Evolutionary conservation across 2,329 filamentous ascomycete species (phyloP).

Genomic region (Colletotrichum orchidophilum): DNA sequence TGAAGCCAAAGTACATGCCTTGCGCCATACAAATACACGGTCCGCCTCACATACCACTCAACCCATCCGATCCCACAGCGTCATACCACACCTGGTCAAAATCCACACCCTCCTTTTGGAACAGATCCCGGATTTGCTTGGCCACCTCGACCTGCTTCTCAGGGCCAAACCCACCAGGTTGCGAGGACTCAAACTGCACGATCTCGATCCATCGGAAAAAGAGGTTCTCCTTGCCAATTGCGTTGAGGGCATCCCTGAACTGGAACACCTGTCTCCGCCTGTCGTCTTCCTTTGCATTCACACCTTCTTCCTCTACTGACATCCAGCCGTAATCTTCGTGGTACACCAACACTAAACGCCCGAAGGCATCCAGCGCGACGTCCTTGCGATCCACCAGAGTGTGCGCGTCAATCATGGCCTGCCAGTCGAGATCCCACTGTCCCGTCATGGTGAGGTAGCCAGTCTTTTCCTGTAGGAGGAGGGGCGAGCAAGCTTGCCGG

Average conservation of each 20-base stretch:
- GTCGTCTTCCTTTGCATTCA: conserved; percentile 65
- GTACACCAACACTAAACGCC: conserved; percentile 75
- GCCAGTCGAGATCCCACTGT: conserved; percentile 90
- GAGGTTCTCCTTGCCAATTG: conserved; percentile 84
- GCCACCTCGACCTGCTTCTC: conserved; percentile 79
- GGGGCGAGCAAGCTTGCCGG: conserved; percentile 73
- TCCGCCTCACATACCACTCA: conserved; percentile 36
- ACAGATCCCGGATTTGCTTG: conserved; percentile 78
- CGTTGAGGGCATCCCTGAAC: conserved; percentile 80
- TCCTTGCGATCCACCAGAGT: conserved; percentile 72
- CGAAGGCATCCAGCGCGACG: conserved; percentile 72
- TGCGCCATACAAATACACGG: not conserved
- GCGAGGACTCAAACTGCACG: conserved; percentile 85
- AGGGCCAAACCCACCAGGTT: conserved; percentile 79
- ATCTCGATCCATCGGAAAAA: conserved; percentile 96
- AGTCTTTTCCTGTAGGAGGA: conserved; percentile 79
- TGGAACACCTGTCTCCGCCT: conserved; percentile 78
- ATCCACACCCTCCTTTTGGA: conserved; percentile 78
- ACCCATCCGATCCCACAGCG: conserved; percentile 55
- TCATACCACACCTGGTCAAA: conserved; percentile 84
- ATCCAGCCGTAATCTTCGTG: conserved; percentile 77
- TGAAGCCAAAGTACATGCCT: not conserved
- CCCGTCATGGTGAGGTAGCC: conserved; percentile 87
- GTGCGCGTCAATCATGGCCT: conserved; percentile 79
- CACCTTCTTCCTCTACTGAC: conserved; percentile 66